Evolutionary conservation across 2,329 filamentous ascomycete species (phyloP).

Genomic region (Botryosphaeria dothidea): DNA sequence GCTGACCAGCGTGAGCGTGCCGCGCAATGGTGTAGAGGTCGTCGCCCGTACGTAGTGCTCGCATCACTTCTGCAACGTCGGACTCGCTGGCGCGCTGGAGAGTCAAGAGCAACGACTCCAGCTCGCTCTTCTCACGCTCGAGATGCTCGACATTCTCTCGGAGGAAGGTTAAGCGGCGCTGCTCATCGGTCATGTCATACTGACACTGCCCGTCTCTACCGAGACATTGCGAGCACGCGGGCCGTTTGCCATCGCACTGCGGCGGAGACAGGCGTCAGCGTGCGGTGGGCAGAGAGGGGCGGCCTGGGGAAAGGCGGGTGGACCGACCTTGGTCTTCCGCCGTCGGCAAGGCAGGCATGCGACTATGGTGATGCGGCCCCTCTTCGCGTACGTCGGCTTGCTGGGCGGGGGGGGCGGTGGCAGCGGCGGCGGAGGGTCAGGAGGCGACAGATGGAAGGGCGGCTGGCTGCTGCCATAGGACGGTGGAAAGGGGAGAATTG

Average conservation of each 20-base stretch:
- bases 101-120: conserved; percentile 24
- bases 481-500: conserved; percentile 20
- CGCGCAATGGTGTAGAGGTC: conserved; percentile 24
- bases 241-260: conserved; percentile 27
- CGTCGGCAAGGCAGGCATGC: conserved; percentile 27
- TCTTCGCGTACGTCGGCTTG: conserved; percentile 23
- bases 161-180: conserved; percentile 27
- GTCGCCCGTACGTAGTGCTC: conserved; percentile 21
- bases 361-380: conserved; percentile 28
- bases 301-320: neutral
- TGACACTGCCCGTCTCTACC: conserved; percentile 23
- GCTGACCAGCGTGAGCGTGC: conserved; percentile 22
- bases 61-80: conserved; percentile 23
- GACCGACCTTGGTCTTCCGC: conserved; percentile 26
- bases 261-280: neutral
- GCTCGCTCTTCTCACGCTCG: conserved; percentile 22
- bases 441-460: neutral
- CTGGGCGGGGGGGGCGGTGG: conserved; percentile 19
- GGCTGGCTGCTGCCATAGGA: neutral
- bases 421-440: conserved; percentile 10
- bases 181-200: conserved; percentile 30
- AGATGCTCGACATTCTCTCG: conserved; percentile 27
- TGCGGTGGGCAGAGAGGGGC: neutral
- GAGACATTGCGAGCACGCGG: conserved; percentile 25
- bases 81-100: conserved; percentile 22